Base-by-base conservation (phyloP, 2,329 filamentous ascomycete genomes). In the Aspergillus sergii region DNA sequence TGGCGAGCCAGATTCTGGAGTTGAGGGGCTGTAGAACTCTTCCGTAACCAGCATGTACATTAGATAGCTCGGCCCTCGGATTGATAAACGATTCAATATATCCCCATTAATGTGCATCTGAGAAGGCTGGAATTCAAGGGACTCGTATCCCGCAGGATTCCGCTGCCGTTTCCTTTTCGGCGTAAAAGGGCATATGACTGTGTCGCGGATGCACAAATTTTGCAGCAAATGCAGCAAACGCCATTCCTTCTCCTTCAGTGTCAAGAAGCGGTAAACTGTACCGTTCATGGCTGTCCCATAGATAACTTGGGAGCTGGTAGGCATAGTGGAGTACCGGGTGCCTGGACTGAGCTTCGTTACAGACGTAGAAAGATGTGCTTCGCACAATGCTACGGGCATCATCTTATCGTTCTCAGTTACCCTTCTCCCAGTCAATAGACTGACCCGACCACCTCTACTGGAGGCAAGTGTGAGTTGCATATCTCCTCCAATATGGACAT, bases 181-280 rank as follows among this genome's bases (percentile, higher is more conserved):
- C 3, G 75, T 75, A 64, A 85, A 86, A 3, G 86, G 84, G 62
- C 82, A 87, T 14, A 88, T 75, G 4, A 72, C 67, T 8, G 75
- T 71, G 30, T 83, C 84, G 30, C 77, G 75, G 54, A 83, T 75
- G 32, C 86, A 88, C 55, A 96, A 74, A 63, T 90, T 89, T 71
- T 96, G 89, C 1, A 97, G 73, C 66, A 94, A 88, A 62, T 85
- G 84, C 6, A 98, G 82, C 4, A 96, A 81, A 8, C 84, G 83
- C 86, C 90, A 91, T 9, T 89, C 84, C 2, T 85, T 77, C 21
- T 84, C 71, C 11, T 83, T 80, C 0, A 98, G 78, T 16, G 94
- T 78, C 1, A 85, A 85, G 69, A 97, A 90, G 61, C 90, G 86
- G 65, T 87, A 86, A 28, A 94, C 71, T 0, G 89, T 87, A 1